These are phyloP conservation scores for Colletotrichum sansevieriae DNA, from an alignment of 2,329 filamentous ascomycete species.

Conservation along the genomic window DNA sequence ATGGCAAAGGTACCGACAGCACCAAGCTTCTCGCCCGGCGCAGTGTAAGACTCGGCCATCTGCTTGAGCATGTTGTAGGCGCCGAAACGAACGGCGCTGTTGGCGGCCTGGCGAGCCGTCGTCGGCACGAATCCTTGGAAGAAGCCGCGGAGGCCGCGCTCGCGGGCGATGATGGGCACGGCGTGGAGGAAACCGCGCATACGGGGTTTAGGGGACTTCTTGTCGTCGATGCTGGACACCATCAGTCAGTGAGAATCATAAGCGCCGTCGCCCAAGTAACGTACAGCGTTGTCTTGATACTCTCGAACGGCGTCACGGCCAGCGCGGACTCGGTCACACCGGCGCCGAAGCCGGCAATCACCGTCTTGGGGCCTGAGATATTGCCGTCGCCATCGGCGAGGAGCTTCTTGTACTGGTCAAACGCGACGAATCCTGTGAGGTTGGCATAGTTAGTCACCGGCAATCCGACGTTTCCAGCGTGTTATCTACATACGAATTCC, in stretches of 20 bases:
- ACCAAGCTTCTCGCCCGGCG: conserved; percentile 94
- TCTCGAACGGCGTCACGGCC: conserved; percentile 96
- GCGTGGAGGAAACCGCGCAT: conserved; percentile 95
- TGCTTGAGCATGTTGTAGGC: conserved; percentile 93
- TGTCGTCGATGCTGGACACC: conserved; percentile 87
- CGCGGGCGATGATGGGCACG: conserved; percentile 85
- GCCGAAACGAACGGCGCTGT: conserved; percentile 91
- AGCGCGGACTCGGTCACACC: conserved; percentile 94
- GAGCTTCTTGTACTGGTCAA: conserved; percentile 91
- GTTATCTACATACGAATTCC: conserved; percentile 79
- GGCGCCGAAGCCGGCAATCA: conserved; percentile 93
- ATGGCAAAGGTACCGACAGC: conserved; percentile 90
- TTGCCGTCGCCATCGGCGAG: conserved; percentile 88
- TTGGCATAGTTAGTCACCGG: conserved; percentile 34
- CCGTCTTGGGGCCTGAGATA: conserved; percentile 89
- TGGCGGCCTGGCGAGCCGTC: conserved; percentile 93
- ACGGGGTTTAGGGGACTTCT: conserved; percentile 85
- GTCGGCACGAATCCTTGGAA: conserved; percentile 98
- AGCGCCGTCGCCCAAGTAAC: conserved; percentile 43
- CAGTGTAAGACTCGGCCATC: conserved; percentile 89
- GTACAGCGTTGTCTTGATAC: conserved; percentile 95
- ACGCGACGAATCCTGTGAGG: conserved; percentile 86
- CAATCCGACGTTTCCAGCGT: no score
- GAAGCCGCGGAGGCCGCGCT: conserved; percentile 91
- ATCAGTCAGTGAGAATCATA: not conserved